Base-by-base conservation (phyloP, 2,329 filamentous ascomycete species). In the Leptoxyphium fumago region DNA sequence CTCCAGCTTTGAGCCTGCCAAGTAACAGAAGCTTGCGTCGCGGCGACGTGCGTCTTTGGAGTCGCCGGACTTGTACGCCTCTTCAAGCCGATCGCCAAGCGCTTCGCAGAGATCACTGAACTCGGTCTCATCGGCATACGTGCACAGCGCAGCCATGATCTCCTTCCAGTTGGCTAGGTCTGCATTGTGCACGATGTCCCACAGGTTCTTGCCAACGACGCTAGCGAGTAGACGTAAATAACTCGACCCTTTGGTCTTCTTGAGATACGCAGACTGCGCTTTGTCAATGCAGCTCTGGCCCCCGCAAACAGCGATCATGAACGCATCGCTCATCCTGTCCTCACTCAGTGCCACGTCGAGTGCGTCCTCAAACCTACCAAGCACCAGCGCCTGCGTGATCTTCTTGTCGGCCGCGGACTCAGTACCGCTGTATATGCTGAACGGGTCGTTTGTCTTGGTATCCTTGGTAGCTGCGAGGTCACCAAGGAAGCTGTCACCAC, bases 181-280 rank as follows among this genome's bases (percentile, higher is more conserved):
- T 7, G 89, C 91, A 57, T 98, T 98, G 66, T 96, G 86, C 7
- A 96, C 91, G 39, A 96, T 76, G 65, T 98, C 91, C 91, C 89
- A 96, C 1, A 98, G 73, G 58, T 98, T 95, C 71, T 96, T 96
- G 49, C 84, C 80, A 45, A 94, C 88, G 42, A 98, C 85, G 5
- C 89, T 94, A 42, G 84, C 82, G 44, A 98, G 73, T 8, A 98
- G 73, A 38, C 93, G 82, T 45, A 96, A 71, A 58, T 98, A 98
- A 65, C 89, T 96, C 1, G 93, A 89, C 26, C 82, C 80, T 46
- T 81, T 80, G 7, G 77, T 74, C 55, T 82, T 81, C 45, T 85
- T 82, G 50, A 98, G 78, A 61, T 98, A 98, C 10, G 87, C 80
- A 48, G 83, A 75, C 64, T 96, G 91, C 5, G 89, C 89, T 68